Base-by-base conservation (phyloP, 1,139 yeast species). In the Yamadazyma trypodendri region DNA sequence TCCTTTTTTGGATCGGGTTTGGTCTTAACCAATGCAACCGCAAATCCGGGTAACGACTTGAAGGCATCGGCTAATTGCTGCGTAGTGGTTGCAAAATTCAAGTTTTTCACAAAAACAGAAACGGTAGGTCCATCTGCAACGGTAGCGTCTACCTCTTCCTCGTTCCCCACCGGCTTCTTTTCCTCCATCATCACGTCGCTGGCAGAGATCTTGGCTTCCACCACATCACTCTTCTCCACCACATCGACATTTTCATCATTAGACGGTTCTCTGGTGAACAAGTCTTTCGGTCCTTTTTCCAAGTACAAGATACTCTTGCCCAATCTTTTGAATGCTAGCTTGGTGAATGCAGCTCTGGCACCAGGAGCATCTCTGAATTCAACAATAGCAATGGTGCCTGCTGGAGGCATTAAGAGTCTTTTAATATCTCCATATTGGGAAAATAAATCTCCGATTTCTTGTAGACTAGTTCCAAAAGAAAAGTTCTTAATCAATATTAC, bases 321-420 rank as follows among this genome's bases (percentile, higher is more conserved):
- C 55, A 90, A 80, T 54, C 96, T 75, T 56, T 92, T 81, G 58
- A 83, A 92, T 22, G 97, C 87, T 39, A 92, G 67, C 54, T 87
- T 88, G 16, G 87, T 72, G 56, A 94, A 92, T 1, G 98, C 98
- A 4, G 88, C 73, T 60, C 97, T 79, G 2, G 95, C 97, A 39
- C 85, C 72, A 12, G 95, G 85, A 1, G 81, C 66, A 58, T 86
- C 94, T 50, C 90, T 73, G 61, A 83, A 90, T 58, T 92, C 97
- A n/a, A 92, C 81, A 56, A 92, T 84, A 4, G 97, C 97, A 53
- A 92, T 89, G 0, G 97, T 90, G 12, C 97, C 97, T 16, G 95
- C 87, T 16, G 97, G 96, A 12, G 99, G 98, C 89, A 94, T 85
- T 44, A 94, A 63, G 24, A 89, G 71, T 53, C 96, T 76, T 48